phyloP scores from a whole-genome alignment of 768 basidiomycete species.

The Gelatoporia subvermispora region DNA sequence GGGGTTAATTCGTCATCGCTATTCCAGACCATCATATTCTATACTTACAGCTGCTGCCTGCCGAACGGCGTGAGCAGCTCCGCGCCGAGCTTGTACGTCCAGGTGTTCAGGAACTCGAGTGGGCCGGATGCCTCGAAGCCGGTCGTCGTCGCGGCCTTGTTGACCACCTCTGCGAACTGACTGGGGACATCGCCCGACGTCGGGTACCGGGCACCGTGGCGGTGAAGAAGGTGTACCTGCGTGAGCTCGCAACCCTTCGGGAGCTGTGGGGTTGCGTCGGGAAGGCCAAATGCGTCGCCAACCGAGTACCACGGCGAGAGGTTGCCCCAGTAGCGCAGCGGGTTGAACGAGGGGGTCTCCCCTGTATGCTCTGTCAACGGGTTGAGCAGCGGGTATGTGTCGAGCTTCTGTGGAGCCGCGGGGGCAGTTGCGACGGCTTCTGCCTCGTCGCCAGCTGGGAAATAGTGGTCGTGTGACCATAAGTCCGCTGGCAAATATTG shows the following conservation, averaged over 20 bases:
- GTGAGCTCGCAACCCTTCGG: conserved; percentile 43
- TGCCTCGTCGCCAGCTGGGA: conserved; percentile 24
- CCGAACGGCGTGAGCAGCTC: conserved; percentile 47
- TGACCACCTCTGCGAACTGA: conserved; percentile 20
- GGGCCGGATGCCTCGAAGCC: conserved; percentile 31
- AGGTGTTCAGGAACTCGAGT: conserved; percentile 39
- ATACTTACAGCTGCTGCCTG: conserved; percentile 32
- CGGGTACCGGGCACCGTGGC: conserved; percentile 42
- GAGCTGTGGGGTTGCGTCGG: conserved; percentile 38
- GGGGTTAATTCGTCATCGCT: neutral
- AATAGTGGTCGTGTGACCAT: neutral
- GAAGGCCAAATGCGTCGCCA: conserved; percentile 40
- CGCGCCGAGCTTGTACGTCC: conserved; percentile 41
- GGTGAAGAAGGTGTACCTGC: conserved; percentile 38
- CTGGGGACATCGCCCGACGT: conserved; percentile 24
- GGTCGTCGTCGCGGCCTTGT: conserved; percentile 17
- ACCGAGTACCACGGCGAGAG: conserved; percentile 49
- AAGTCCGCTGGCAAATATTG: neutral
- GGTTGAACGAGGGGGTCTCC: conserved; percentile 31
- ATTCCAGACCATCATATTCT: neutral
- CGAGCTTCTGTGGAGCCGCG: conserved; percentile 29
- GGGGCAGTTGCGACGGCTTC: conserved; percentile 30
- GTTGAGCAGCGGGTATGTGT: conserved; percentile 37
- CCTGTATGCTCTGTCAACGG: conserved; percentile 22
- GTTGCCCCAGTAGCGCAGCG: conserved; percentile 43